Base-by-base conservation (phyloP, 805 yeast genomes). In the Naumovozyma castellii region DNA sequence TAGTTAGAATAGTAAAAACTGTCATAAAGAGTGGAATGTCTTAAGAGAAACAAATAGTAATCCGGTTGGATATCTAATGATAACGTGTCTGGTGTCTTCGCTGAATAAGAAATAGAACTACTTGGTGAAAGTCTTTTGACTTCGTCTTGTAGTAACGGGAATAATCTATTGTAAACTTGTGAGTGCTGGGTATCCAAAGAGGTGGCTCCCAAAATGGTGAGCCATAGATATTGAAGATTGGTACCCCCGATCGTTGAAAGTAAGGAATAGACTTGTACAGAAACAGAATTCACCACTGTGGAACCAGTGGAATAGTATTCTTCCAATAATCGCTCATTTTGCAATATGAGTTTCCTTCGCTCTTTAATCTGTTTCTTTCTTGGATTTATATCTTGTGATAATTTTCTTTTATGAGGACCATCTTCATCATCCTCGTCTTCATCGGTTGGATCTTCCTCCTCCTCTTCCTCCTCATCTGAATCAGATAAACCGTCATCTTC, bases 11-110 rank as follows among this genome's bases (percentile, higher is more conserved):
- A 92, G 54, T 77, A 75, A 61, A 94, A 86, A 45, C 95, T 73
- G 48, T 90, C 94, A 62, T 92, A 90, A 14, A 92, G 65, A 9
- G 94, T 82, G 85, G 97, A 88, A 59, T 90, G 97, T 35, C 97
- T 78, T 35, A 92, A 67, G 32, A 94, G 63, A 55, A 88, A 92
- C 34, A 92, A 65, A 43, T 86, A 78, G 60, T 84, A 92, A 60
- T 94, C 98, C 18, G 80, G 75, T 52, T 85, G 95, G 14, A 85
- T 66, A 18, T 72, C 69, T 19, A 92, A 62, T 2, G 73, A 56
- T 5, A 73, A 62, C 4, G 67, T 55, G 40, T 66, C 71, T 1
- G 73, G 67, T 4, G 63, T 64, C 45, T 54, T 64, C 41, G 43
- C 36, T 2, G 54, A 67, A 5, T 32, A 14, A 2, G 6, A 8